Base-by-base conservation (phyloP, 495 filamentous ascomycete species). In the Entonaema liquescens region DNA sequence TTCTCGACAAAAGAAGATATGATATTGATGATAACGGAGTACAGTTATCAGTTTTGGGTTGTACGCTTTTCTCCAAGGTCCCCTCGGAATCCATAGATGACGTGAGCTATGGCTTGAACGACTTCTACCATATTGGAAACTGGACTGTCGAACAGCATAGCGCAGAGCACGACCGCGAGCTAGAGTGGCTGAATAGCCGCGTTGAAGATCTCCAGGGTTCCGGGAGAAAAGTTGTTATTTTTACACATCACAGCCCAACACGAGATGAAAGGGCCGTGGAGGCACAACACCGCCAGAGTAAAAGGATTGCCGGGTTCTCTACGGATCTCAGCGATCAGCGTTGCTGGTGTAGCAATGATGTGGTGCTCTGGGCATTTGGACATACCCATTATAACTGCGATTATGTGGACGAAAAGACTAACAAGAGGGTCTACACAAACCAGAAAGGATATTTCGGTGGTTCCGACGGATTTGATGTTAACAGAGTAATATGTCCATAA, bases 351-450 rank as follows among this genome's bases (percentile, higher is more conserved):
- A 82, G 78, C 31, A 52, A 58, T 5, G 69, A 67, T 2, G 86
- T 89, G 4, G 77, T 75, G 44, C n/a, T 87, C 7, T 87, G 84
- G 86, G 86, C 81, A 12, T 89, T 85, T 75, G 85, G 85, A 1
- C 85, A 88, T 68, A 89, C 86, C 8, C 86, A 89, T 75, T 85
- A 78, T 69, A 87, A 69, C 26, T 73, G 70, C 59, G 65, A 70
- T 2, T 70, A 66, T 25, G 28, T 58, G 17, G 74, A 75, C 17
- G 49, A 62, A 7, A 42, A 35, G 29, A 47, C 58, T 19, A 49
- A 35, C 6, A 63, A 49, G 21, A 40, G 68, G 33, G 44, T 76
- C 15, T 17, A 70, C 25, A 59, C 76, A 7, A 81, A 82, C 61
- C 80, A 82, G 67, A 71, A 68, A 55, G 80, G 81, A 0, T 79